Conservation (phyloP, 139 green algal species). For the Micractinium sp. region DNA sequence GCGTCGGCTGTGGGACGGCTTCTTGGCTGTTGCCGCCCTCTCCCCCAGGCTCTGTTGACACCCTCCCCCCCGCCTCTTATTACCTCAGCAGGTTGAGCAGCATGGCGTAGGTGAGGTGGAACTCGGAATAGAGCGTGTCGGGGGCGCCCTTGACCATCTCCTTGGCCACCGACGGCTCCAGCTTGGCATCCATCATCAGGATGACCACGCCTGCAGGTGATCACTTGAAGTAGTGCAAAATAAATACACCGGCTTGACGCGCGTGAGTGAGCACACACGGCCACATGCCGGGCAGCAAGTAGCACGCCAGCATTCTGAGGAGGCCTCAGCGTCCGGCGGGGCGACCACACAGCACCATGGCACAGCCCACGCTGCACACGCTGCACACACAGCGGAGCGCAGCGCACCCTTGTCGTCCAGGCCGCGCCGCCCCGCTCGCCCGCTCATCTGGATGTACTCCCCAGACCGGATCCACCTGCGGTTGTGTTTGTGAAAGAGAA, state of each 20-base stretch:
- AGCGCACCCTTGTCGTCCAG: constrained; percentile 68
- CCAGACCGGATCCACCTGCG: constrained; percentile 60
- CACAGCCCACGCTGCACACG: neutral
- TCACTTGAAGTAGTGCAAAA: too few species aligned
- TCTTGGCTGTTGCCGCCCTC: too few species aligned
- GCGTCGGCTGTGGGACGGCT: too few species aligned
- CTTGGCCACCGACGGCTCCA: constrained; percentile 80
- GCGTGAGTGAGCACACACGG: too few species aligned
- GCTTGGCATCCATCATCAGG: constrained; percentile 84
- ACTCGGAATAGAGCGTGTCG: constrained; percentile 79
- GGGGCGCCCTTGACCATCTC: constrained; percentile 61
- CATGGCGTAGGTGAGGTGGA: constrained; percentile 84
- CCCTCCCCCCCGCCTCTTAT: too few species aligned
- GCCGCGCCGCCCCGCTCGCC: constrained; percentile 78
- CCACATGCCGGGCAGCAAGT: too few species aligned
- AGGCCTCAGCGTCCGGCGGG: neutral
- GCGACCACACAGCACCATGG: neutral
- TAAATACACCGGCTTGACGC: too few species aligned
- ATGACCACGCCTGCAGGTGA: constrained; percentile 78
- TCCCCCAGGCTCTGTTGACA: too few species aligned
- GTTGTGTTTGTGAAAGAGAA: neutral
- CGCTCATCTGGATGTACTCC: constrained; percentile 92
- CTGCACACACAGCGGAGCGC: neutral
- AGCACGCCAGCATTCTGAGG: constrained; percentile 54
- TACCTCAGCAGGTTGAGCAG: constrained; percentile 80